Evolutionary conservation across 495 filamentous ascomycete genomes (phyloP).

Genomic region (Daldinia decipiens): DNA sequence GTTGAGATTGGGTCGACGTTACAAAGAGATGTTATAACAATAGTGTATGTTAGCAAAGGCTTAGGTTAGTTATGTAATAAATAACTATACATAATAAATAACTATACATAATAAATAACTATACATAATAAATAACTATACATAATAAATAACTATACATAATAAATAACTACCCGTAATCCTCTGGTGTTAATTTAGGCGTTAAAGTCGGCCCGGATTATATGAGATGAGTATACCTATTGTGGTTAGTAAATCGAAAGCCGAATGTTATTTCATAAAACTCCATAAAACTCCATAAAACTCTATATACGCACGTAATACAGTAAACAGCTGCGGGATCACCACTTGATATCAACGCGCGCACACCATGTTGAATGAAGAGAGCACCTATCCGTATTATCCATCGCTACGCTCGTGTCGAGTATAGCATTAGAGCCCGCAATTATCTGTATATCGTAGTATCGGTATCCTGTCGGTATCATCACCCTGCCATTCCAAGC

Average conservation of each 20-base stretch:
- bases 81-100: neutral
- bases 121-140: neutral
- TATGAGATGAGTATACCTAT: neutral
- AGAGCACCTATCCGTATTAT: neutral
- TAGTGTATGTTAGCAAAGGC: neutral
- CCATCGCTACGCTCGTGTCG: neutral
- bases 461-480: slow-evolving; percentile 2
- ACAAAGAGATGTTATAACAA: too few species aligned
- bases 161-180: neutral
- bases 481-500: neutral
- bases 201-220: slow-evolving; percentile 19
- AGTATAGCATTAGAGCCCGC: slow-evolving; percentile 7
- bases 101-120: neutral
- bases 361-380: neutral
- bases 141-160: too few species aligned
- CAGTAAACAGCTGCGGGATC: too few species aligned
- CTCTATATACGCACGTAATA: neutral
- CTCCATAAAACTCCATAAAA: neutral
- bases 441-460: slow-evolving; percentile 7
- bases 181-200: slow-evolving; percentile 20
- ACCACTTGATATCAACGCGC: neutral
- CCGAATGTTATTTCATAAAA: neutral
- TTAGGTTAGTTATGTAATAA: slow-evolving; percentile 6
- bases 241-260: neutral
- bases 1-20: too few species aligned